Evolutionary conservation across 129 eudicot species (phyloP), one percentile per base, ranked within the genome.

Genomic region (Glebionis coronaria): DNA sequence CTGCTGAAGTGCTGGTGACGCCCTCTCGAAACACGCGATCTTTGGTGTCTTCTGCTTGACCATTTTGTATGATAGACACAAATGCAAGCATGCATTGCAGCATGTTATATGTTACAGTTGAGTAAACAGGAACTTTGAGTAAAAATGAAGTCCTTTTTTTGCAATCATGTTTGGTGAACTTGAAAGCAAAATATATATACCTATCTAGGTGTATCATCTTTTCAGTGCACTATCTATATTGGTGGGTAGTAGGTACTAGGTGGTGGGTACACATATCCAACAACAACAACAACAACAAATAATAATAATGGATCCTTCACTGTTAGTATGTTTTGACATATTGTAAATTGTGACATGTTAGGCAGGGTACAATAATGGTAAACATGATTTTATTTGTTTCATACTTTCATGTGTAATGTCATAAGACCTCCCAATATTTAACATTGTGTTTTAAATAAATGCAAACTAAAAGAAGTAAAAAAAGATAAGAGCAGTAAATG

Each of bases 1-100:
- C 66, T 87, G 88, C 69, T 82, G 87, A 59, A 94, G 55, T 69
- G 93, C 95, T 5, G 99, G 99, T 31, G 99, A 94, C 44, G 88
- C 87, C 79, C 95, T 82, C 72, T 94, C 87, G 47, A 84, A 87
- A 51, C 83, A 77, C 27, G 86, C 92, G 84, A 80, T 88, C 9
- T 40, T 78, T 35, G 31, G 14, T 29, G 53, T 58, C 42, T 65
- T 63, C 29, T n/a, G n/a, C n/a, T 27, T 63, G 72, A 52, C 75
- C 18, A 7, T 56, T 47, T 65, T 65, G 67, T 65, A 50, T 23
- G 68, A 45, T 25, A 53, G 52, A 67, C 65, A 65, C 42, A 73
- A 56, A 65, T 56, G 67, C 19, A 65, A 40, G 71, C 44, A 54
- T 45, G 53, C 11, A 70, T 9, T 66, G 73, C 60, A 46, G 15